Evolutionary conservation across 2,329 filamentous ascomycete species (phyloP), one percentile per base, ranked within the genome.

Genomic region (Truncatella angustata): DNA sequence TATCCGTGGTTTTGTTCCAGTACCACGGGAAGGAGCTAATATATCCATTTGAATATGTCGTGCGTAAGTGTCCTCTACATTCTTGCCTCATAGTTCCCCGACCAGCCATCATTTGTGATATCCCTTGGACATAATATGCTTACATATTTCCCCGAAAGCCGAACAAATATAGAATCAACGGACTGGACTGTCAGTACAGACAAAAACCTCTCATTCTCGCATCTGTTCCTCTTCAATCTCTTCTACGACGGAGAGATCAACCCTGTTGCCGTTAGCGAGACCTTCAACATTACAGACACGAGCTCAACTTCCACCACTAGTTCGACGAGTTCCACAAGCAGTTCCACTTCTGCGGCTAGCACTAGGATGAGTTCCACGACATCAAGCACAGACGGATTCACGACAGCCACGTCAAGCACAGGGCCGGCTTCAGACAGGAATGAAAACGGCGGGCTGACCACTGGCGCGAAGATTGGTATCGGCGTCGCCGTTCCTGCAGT

Each of bases 1-100:
- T 45, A 10, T 40, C 42, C 7, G 21, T 52, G 11, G 50, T 47
- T 18, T 18, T 40, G 35, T 47, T 52, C 34, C 50, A 52, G 34
- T 39, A 18, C 5, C 11, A 35, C 6, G 24, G 16, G 6, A 23
- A 18, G 43, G 32, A 20, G 6, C 20, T 52, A 43, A 43, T 47
- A 6, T 47, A 47, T 10, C 42, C 50, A 16, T 52, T 52, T 34
- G 50, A 52, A 24, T 45, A 52, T 32, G 32, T 45, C 7, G 36
- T 28, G 14, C 40, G 40, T 51, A 20, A 51, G 49, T 46, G 10
- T n/a, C 28, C 14, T 12, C n/a, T 5, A 11, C 20, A 16, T 26
- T 2, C 4, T 23, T 9, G 11, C 3, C n/a, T 12, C 23, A 7
- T 7, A 16, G 7, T 12, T 3, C 6, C 1, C 6, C 11, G 9